A percentile compares a stretch with the other conserved stretches of the same genome.
Evolutionary conservation across 371 early-diverging fungal genomes (phyloP).

Genomic region (Mucor indicus): DNA sequence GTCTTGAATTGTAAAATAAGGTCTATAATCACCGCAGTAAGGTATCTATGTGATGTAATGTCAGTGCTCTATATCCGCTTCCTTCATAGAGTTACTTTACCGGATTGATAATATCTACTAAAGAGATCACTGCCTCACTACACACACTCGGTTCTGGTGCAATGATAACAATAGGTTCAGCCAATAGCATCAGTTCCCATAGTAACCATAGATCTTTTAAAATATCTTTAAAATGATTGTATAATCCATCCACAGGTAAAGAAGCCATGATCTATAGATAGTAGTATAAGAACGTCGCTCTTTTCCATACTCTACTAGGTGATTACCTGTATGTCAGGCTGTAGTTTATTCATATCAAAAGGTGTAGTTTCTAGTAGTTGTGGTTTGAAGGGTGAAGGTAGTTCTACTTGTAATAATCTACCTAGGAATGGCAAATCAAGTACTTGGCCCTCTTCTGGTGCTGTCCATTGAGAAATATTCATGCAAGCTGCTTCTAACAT

Average conservation of each 20-base stretch:
- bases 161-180: conserved; percentile 88
- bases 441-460: conserved; percentile 28
- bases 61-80: no score
- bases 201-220: conserved; percentile 83
- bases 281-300: no score
- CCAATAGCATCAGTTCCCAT: conserved; percentile 95
- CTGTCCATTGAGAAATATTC: conserved; percentile 76
- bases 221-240: conserved; percentile 75
- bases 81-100: conserved; percentile 34
- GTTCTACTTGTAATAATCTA: conserved; percentile 61
- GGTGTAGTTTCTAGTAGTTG: conserved; percentile 79
- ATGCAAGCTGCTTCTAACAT: conserved; percentile 82
- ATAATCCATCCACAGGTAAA: conserved; percentile 65
- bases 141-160: conserved; percentile 86
- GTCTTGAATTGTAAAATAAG: conserved; percentile 96
- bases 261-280: conserved; percentile 70
- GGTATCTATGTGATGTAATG: conserved; percentile 56
- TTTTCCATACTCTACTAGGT: no score
- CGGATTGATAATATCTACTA: conserved; percentile 93
- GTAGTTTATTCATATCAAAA: conserved; percentile 65
- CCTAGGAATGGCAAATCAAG: conserved; percentile 79
- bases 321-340: conserved; percentile 62
- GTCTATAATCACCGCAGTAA: conserved; percentile 94
- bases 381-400: conserved; percentile 75
- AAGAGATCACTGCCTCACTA: conserved; percentile 78